A percentile compares a stretch with the other conserved stretches of the same genome.
Evolutionary conservation across 2,329 filamentous ascomycete species (phyloP).

Genomic region (Pseudogymnoascus sp.): DNA sequence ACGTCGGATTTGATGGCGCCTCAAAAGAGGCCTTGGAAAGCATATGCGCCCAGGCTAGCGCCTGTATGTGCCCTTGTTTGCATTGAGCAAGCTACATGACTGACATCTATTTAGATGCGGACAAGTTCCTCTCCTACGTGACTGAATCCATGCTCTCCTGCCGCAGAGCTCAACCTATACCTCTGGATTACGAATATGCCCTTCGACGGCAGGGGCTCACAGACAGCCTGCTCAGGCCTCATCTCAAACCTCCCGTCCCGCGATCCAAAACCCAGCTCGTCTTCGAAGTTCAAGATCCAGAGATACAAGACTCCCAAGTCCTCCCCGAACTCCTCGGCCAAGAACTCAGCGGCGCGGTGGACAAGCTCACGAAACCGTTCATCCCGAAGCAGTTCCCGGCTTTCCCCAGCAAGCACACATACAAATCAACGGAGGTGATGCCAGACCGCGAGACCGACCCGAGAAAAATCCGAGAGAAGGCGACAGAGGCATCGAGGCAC

Average conservation of each 20-base stretch:
- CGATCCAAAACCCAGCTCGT: slow-evolving; percentile 26
- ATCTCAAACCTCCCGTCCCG: slow-evolving; percentile 46
- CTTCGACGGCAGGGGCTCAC: slow-evolving; percentile 45
- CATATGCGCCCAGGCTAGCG: slow-evolving; percentile 47
- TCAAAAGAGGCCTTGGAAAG: slow-evolving; percentile 50
- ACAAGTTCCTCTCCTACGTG: slow-evolving; percentile 24
- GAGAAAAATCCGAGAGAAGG: slow-evolving; percentile 51
- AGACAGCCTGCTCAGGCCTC: slow-evolving; percentile 44
- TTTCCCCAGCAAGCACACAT: slow-evolving; percentile 58
- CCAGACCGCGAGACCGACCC: slow-evolving; percentile 41
- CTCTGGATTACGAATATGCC: slow-evolving; percentile 48
- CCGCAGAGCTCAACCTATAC: slow-evolving; percentile 42
- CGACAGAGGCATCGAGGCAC: slow-evolving; percentile 51
- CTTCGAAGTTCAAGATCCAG: slow-evolving; percentile 27
- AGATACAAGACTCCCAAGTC: slow-evolving; percentile 36
- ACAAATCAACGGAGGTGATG: slow-evolving; percentile 48
- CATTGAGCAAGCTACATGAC: not conserved
- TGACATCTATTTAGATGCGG: slow-evolving; percentile 19
- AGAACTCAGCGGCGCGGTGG: slow-evolving; percentile 50
- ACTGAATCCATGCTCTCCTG: slow-evolving; percentile 26
- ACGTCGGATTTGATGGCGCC: slow-evolving; percentile 51
- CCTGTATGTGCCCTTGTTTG: slow-evolving; percentile 38
- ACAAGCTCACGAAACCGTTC: slow-evolving; percentile 47
- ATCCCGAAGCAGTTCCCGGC: slow-evolving; percentile 52
- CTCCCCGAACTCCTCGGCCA: slow-evolving; percentile 33